A percentile compares a stretch with the other conserved stretches of the same genome.
Conservation (phyloP, 495 filamentous ascomycete genomes). For the Trichoderma gamsii region DNA sequence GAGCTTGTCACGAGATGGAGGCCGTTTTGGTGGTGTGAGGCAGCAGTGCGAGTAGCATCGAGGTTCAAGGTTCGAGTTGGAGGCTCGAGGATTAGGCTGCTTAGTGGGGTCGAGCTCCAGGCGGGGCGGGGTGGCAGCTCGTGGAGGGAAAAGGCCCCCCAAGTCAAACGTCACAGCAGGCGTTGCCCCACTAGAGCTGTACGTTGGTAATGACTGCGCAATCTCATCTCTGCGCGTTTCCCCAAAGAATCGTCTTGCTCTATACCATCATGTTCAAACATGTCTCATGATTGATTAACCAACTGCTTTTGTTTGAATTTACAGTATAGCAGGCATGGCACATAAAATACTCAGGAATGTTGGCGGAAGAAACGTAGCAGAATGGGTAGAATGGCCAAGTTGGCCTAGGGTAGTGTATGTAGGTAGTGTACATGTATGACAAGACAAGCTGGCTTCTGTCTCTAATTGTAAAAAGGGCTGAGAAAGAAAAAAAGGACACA, state of each 20-base stretch:
- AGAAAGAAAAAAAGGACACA: background rate
- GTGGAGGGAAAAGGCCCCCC: background rate
- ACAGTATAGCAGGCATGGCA: no score
- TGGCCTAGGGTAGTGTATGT: background rate
- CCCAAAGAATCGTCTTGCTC: no score
- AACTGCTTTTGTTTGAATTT: no score
- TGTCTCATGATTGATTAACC: no score
- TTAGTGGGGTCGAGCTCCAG: conserved; percentile 11
- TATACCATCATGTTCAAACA: no score
- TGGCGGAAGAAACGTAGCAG: no score
- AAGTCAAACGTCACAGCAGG: background rate
- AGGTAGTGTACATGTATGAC: no score
- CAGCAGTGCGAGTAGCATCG: background rate
- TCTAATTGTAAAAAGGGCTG: no score
- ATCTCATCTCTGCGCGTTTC: no score
- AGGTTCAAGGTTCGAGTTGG: background rate
- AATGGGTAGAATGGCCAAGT: background rate
- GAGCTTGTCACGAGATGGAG: no score
- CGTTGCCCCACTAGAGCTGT: background rate
- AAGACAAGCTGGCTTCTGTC: no score
- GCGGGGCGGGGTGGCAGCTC: background rate
- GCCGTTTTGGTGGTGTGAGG: background rate
- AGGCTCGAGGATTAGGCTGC: background rate
- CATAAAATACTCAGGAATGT: no score
- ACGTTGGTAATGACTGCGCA: background rate